Evolutionary conservation across 2,329 filamentous ascomycete genomes (phyloP).

Genomic region (Aspergillus niger): DNA sequence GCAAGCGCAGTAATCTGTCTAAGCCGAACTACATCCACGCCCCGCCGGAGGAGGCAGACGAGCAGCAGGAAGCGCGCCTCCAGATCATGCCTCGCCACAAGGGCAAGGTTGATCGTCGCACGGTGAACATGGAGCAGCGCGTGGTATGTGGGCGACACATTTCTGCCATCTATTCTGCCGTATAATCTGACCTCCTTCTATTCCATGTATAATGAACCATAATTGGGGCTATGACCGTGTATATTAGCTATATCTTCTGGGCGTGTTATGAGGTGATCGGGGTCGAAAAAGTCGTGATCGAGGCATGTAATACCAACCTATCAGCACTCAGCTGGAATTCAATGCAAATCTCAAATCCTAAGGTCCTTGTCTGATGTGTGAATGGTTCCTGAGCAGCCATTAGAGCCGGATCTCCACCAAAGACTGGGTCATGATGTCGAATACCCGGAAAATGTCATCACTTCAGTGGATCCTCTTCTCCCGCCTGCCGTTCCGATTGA

Average conservation of each 20-base stretch:
- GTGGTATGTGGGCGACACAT: slow-evolving; percentile 83
- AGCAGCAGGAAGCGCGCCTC: slow-evolving; percentile 69
- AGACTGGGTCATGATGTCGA: slow-evolving; percentile 4
- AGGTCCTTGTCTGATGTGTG: too few species aligned
- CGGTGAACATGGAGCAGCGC: slow-evolving; percentile 77
- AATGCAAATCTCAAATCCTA: too few species aligned
- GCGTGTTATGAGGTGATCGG: neutral
- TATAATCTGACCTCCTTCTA: slow-evolving; percentile 39
- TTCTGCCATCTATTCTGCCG: slow-evolving; percentile 77
- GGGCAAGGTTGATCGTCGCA: slow-evolving; percentile 69
- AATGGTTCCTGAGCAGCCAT: too few species aligned
- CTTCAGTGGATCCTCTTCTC: slow-evolving; percentile 3
- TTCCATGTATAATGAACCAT: slow-evolving; percentile 12
- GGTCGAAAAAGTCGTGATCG: neutral
- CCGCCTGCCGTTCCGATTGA: neutral
- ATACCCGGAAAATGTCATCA: slow-evolving; percentile 8
- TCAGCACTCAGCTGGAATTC: too few species aligned
- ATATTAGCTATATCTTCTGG: neutral
- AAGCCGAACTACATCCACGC: slow-evolving; percentile 77
- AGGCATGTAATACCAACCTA: neutral
- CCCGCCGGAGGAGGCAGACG: slow-evolving; percentile 66
- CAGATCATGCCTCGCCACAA: slow-evolving; percentile 77
- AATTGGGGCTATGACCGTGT: neutral
- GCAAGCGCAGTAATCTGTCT: slow-evolving; percentile 78
- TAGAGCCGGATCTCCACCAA: too few species aligned